These are phyloP conservation scores for Fraxinus latifolia DNA, from an alignment of 305 asterid species.

Conservation along the genomic window DNA sequence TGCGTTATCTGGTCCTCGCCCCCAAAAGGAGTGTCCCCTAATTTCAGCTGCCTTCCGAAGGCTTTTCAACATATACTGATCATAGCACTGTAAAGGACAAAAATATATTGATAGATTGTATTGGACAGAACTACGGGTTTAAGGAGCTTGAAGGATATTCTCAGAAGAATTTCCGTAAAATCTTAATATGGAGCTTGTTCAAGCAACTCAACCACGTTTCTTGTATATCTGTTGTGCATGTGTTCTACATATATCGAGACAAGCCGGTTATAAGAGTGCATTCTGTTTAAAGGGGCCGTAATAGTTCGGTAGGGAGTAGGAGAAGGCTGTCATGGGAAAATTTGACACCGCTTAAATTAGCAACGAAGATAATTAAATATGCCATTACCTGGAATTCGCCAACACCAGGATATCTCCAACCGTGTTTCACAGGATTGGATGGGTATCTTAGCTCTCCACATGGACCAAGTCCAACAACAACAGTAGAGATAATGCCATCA, in stretches of 20 bases:
- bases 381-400: slow-evolving; percentile 77
- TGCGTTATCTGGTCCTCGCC: slow-evolving; percentile 60
- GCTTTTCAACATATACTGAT: slow-evolving; percentile 58
- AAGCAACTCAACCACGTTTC: neutral
- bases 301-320: neutral
- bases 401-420: slow-evolving; percentile 76
- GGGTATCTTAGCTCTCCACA: slow-evolving; percentile 78
- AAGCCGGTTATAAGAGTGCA: neutral
- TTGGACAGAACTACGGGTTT: neutral
- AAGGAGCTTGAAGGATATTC: neutral
- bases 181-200: neutral
- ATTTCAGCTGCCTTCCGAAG: slow-evolving; percentile 62
- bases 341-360: neutral
- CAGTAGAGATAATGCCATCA: slow-evolving; percentile 56
- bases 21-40: slow-evolving; percentile 66
- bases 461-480: slow-evolving; percentile 71
- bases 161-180: neutral
- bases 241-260: neutral
- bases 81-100: slow-evolving; percentile 62
- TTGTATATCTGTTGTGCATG: neutral
- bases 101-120: slow-evolving; percentile 10
- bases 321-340: neutral
- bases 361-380: neutral
- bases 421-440: slow-evolving; percentile 61
- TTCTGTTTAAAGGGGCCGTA: neutral